Evolutionary conservation across 495 filamentous ascomycete species (phyloP).

Genomic region (Lasiosphaeria miniovina): DNA sequence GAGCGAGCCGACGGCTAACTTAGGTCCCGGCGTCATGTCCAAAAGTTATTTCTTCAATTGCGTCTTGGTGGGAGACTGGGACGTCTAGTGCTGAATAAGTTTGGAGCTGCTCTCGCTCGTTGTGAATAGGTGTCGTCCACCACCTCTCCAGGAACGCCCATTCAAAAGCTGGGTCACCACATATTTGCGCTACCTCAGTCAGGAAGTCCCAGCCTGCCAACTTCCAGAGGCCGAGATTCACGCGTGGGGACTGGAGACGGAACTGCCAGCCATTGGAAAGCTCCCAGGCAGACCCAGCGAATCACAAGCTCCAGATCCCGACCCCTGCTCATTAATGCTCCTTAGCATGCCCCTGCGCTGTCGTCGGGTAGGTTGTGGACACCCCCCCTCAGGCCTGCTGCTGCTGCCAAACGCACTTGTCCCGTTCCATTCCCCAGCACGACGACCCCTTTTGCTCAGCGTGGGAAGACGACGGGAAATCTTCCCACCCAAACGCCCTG

Average conservation of each 20-base stretch:
- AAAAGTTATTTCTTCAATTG: neutral
- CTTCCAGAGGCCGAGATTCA: neutral
- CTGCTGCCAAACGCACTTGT: neutral
- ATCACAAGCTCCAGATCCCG: constrained; percentile 9
- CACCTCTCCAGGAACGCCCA: too few species aligned
- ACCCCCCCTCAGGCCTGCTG: neutral
- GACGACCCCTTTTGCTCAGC: constrained; percentile 34
- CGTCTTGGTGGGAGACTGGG: neutral
- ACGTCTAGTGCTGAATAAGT: neutral
- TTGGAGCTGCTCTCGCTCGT: neutral
- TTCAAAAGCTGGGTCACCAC: neutral
- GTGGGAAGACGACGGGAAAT: constrained; percentile 21
- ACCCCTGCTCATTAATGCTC: constrained; percentile 8
- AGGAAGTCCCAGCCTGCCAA: neutral
- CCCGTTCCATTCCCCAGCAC: constrained; percentile 12
- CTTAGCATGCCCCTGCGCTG: constrained; percentile 6
- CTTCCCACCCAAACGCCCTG: constrained; percentile 25
- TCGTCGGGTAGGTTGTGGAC: constrained; percentile 6
- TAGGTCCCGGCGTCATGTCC: neutral
- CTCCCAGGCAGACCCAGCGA: neutral
- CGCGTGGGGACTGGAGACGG: neutral
- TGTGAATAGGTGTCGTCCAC: neutral
- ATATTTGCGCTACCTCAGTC: neutral
- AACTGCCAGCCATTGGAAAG: constrained; percentile 3
- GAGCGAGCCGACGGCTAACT: neutral